Percentiles rank a stretch among this genome's conserved stretches.
Evolutionary conservation across 305 asterid genomes (phyloP).

Genomic region (Plantago coronopus): DNA sequence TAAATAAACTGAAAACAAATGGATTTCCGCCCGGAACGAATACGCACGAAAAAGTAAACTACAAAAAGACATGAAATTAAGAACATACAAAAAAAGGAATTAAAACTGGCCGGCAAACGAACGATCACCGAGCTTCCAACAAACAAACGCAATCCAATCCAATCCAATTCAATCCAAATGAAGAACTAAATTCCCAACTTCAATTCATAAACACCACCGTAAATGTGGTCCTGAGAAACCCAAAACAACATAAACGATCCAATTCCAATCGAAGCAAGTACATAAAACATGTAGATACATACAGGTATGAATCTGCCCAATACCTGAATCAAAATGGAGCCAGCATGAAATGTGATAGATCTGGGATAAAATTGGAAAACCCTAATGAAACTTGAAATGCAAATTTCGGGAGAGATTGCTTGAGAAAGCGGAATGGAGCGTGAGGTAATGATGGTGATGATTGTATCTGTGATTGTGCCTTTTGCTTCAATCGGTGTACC

Average conservation of each 20-base stretch:
- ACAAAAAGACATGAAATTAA: no score
- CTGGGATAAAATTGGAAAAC: constrained; percentile 1
- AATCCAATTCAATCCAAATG: no score
- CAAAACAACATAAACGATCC: no score
- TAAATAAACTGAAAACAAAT: background rate
- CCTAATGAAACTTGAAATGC: constrained; percentile 3
- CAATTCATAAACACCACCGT: no score
- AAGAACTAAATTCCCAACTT: no score
- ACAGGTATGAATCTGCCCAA: no score
- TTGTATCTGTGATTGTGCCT: background rate
- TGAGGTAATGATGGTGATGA: constrained; percentile 11
- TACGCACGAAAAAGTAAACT: background rate
- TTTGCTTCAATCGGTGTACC: background rate
- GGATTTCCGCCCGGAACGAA: background rate
- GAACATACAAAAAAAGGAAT: no score
- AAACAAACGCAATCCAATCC: no score
- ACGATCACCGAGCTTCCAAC: no score
- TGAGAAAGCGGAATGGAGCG: constrained; percentile 13
- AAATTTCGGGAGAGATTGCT: constrained; percentile 1
- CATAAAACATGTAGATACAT: background rate
- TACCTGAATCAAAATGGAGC: constrained; percentile 5
- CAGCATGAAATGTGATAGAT: constrained; percentile 1
- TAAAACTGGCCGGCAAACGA: no score
- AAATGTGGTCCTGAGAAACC: no score
- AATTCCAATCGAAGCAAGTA: background rate